Conservation (phyloP, 1,284 basidiomycete species). For the Volvariella surrecta region DNA sequence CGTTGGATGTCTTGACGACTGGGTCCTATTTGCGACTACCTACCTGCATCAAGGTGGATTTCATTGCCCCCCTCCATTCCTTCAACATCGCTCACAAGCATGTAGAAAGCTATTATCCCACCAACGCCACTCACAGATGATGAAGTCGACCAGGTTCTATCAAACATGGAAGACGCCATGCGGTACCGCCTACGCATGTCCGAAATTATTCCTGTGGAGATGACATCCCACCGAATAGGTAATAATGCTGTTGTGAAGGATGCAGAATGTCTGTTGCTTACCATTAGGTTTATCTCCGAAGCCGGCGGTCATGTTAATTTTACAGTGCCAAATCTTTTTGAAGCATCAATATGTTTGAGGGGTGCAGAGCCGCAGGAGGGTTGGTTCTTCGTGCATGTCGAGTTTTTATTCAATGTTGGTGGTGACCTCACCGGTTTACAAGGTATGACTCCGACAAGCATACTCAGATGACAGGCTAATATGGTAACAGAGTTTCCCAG, state of each 20-base stretch:
- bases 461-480: constrained; percentile 1
- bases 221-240: constrained; percentile 68
- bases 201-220: constrained; percentile 70
- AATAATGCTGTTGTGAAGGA: constrained; percentile 4
- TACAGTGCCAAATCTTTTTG: constrained; percentile 65
- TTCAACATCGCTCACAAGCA: constrained; percentile 6
- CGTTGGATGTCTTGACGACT: constrained; percentile 77
- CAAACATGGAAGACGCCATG: constrained; percentile 69
- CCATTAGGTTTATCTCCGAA: constrained; percentile 16
- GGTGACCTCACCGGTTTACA: constrained; percentile 65
- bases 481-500: constrained; percentile 55
- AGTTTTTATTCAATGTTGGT: constrained; percentile 69
- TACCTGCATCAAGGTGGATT: constrained; percentile 69
- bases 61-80: constrained; percentile 6
- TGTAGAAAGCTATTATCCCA: constrained; percentile 60
- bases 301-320: constrained; percentile 76
- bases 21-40: constrained; percentile 80
- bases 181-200: constrained; percentile 67
- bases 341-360: constrained; percentile 62
- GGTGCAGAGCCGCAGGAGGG: constrained; percentile 60
- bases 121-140: constrained; percentile 58
- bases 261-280: constrained; percentile 8
- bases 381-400: constrained; percentile 78
- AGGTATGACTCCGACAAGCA: constrained; percentile 29
- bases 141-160: constrained; percentile 57